Conservation (phyloP, 495 filamentous ascomycete species). For the Hypomontagnella submonticulosa region DNA sequence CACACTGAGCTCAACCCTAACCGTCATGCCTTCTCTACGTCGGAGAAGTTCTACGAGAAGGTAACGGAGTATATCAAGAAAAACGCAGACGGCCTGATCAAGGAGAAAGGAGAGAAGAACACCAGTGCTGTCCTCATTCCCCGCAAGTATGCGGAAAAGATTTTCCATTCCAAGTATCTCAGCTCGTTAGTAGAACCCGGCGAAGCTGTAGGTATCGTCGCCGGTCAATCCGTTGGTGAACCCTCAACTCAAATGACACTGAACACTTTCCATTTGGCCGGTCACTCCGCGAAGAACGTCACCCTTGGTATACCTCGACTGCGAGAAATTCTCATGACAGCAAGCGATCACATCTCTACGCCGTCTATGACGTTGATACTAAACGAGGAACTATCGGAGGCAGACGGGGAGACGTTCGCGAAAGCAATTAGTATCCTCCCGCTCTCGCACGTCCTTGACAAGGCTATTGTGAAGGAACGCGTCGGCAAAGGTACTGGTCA, state of each 20-base stretch:
- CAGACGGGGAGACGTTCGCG: constrained; percentile 80
- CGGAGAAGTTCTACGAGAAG: constrained; percentile 80
- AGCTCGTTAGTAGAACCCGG: constrained; percentile 94
- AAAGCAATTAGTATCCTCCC: constrained; percentile 93
- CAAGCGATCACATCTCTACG: constrained; percentile 85
- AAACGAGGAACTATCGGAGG: constrained; percentile 74
- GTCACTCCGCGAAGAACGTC: constrained; percentile 98
- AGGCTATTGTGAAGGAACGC: constrained; percentile 79
- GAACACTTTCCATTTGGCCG: constrained; percentile 99
- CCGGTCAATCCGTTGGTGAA: constrained; percentile 95
- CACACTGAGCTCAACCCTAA: constrained; percentile 77
- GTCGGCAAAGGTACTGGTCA: constrained; percentile 74
- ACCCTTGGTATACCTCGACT: constrained; percentile 97
- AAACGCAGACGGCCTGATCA: constrained; percentile 80
- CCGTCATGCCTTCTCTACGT: constrained; percentile 83
- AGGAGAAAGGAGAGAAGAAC: constrained; percentile 74
- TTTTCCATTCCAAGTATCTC: constrained; percentile 91
- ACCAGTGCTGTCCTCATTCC: constrained; percentile 50
- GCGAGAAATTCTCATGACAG: constrained; percentile 98
- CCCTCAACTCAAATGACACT: constrained; percentile 99
- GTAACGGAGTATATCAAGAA: constrained; percentile 74
- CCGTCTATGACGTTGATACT: constrained; percentile 90
- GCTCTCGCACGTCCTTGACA: constrained; percentile 86
- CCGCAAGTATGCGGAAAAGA: constrained; percentile 81
- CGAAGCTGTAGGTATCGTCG: constrained; percentile 97